phyloP scores from a whole-genome alignment of 2,329 filamentous ascomycete species.

The Thermoascus crustaceus region DNA sequence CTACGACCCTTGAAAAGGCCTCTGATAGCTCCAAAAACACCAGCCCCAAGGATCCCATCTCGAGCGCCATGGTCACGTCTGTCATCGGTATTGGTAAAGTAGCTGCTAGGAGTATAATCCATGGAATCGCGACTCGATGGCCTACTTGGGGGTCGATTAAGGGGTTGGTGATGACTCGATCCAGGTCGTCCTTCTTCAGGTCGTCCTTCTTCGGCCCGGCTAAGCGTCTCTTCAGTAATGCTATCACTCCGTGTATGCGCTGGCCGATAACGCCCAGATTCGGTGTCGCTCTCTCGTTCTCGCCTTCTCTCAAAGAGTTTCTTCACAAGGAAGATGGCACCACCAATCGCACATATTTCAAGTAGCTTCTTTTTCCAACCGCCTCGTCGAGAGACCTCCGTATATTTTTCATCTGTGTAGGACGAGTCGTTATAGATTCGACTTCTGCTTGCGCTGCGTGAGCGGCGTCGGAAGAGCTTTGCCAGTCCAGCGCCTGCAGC shows the following conservation, averaged over 20 bases:
- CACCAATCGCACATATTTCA: constrained; percentile 53
- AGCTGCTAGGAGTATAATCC: constrained; percentile 33
- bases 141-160: constrained; percentile 19
- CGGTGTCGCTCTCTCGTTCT: constrained; percentile 47
- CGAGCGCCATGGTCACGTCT: constrained; percentile 42
- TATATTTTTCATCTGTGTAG: constrained; percentile 59
- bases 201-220: constrained; percentile 45
- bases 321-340: constrained; percentile 55
- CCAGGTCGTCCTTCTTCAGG: constrained; percentile 40
- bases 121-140: constrained; percentile 13
- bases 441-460: constrained; percentile 37
- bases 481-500: constrained; percentile 52
- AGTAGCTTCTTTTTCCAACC: constrained; percentile 56
- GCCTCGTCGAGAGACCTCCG: constrained; percentile 43
- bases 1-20: constrained; percentile 55
- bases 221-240: constrained; percentile 33
- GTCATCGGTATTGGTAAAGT: constrained; percentile 36
- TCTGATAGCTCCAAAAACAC: constrained; percentile 52
- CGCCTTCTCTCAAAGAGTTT: constrained; percentile 48
- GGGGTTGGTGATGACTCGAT: constrained; percentile 20
- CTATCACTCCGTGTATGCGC: constrained; percentile 42
- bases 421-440: constrained; percentile 41
- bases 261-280: constrained; percentile 45
- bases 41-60: constrained; percentile 57
- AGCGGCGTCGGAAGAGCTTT: constrained; percentile 38